These are phyloP conservation scores for Hypericum perforatum DNA, from an alignment of 345 rosid genomes.

Conservation along the genomic window DNA sequence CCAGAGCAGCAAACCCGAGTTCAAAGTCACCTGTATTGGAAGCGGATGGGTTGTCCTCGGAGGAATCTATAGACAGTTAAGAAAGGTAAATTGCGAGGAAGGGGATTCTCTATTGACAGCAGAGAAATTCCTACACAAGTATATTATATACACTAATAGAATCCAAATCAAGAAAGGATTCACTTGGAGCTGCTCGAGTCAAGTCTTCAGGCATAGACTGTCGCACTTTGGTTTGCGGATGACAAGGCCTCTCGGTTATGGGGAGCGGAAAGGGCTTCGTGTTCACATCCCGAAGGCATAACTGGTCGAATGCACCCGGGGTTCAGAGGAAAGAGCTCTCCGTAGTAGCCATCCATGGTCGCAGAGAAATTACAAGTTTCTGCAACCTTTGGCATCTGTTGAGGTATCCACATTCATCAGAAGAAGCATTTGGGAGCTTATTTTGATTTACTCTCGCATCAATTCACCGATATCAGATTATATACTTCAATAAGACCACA, in stretches of 20 bases:
- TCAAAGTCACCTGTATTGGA: no score
- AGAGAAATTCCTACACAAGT: no score
- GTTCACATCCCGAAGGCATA: constrained; percentile 40
- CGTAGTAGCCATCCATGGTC: constrained; percentile 79
- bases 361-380: constrained; percentile 59
- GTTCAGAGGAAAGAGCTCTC: constrained; percentile 64
- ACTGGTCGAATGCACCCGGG: constrained; percentile 69
- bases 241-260: constrained; percentile 48
- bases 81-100: no score
- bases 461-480: not conserved
- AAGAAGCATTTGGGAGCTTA: not conserved
- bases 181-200: constrained; percentile 5
- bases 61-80: no score
- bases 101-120: no score
- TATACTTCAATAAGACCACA: no score
- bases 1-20: no score
- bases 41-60: no score
- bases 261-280: constrained; percentile 34
- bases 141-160: no score
- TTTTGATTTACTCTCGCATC: not conserved
- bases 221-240: constrained; percentile 13
- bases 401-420: not conserved
- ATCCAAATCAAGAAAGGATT: not conserved
- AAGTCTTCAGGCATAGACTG: constrained; percentile 8
- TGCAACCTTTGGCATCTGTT: constrained; percentile 72